Conservation (phyloP, 768 basidiomycete species). For the Sutorius australiensis region DNA sequence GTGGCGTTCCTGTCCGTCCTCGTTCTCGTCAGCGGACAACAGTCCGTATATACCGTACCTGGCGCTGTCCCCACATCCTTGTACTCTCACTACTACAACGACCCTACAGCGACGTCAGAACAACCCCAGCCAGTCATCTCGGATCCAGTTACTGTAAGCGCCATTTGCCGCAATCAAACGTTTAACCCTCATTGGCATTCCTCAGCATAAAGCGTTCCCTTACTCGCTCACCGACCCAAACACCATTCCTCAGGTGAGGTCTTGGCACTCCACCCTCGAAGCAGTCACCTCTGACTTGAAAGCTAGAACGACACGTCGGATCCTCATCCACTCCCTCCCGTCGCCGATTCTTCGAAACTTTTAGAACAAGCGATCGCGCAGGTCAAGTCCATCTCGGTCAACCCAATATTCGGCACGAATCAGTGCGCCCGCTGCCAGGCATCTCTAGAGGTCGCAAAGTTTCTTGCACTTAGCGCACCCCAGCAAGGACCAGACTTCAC, state of each 20-base stretch:
- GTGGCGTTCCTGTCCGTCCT: slow-evolving; percentile 6
- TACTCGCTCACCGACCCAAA: slow-evolving; percentile 60
- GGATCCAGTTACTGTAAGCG: slow-evolving; percentile 59
- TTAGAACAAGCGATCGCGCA: slow-evolving; percentile 53
- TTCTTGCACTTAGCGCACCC: slow-evolving; percentile 62
- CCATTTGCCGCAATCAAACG: background rate
- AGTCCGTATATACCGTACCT: slow-evolving; percentile 46
- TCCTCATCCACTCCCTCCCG: slow-evolving; percentile 63
- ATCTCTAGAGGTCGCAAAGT: slow-evolving; percentile 58
- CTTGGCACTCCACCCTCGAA: too few species aligned
- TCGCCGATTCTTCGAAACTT: slow-evolving; percentile 43
- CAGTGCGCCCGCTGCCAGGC: slow-evolving; percentile 60
- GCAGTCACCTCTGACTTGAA: background rate
- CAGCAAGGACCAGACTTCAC: slow-evolving; percentile 54
- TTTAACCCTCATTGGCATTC: slow-evolving; percentile 5
- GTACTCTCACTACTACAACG: slow-evolving; percentile 66
- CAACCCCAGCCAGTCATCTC: slow-evolving; percentile 78
- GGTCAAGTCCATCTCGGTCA: slow-evolving; percentile 51
- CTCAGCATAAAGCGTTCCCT: slow-evolving; percentile 56
- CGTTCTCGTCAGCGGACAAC: slow-evolving; percentile 9
- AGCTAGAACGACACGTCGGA: slow-evolving; percentile 52
- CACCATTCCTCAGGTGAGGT: slow-evolving; percentile 45
- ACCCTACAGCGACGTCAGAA: slow-evolving; percentile 65
- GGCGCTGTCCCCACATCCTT: slow-evolving; percentile 63
- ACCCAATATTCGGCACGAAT: slow-evolving; percentile 49